Base-by-base conservation (phyloP, 2,329 filamentous ascomycete genomes). In the Penicillium sp. region DNA sequence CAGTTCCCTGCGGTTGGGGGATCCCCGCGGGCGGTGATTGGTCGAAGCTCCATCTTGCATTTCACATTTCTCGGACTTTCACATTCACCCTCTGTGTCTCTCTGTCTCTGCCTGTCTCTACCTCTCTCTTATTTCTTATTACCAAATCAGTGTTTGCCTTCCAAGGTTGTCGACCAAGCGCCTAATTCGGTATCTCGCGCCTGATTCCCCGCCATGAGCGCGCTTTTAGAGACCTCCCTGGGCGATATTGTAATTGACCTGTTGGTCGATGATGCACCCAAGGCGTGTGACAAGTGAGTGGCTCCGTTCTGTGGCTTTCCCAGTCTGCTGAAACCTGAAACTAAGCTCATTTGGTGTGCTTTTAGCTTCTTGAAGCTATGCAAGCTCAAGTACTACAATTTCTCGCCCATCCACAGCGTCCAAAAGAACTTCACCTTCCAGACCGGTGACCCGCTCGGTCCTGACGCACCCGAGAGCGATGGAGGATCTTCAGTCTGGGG, bases 351-450 rank as follows among this genome's bases (percentile, higher is more conserved):
- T 70, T 67, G 67, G 36, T 68, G 61, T 61, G 66, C 66, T 70
- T 73, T 62, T 76, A 96, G 91, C 83, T 97, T 99, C 76, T 81
- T 99, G 57, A 97, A 99, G 83, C 90, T 99, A 68, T 97, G 94
- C 86, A 97, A 97, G 79, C 82, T 92, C 77, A 99, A 97, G 80
- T 99, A 97, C 80, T 99, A 97, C 86, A 97, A 97, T 80, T 97
- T 96, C 75, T 88, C 92, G 6, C 94, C 93, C 27, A 80, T 97
- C 54, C 91, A 97, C 78, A 92, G 89, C 65, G 86, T 99, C 38
- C 94, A 97, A 73, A 94, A 93, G 74, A 87, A 91, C 77, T 97
- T 97, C 77, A 96, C 93, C 60, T 96, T 96, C 77, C 93, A 97
- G 77, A 96, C 91, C 33, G 93, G 93, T 73, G 94, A 97, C 70